Percentiles rank a stretch among this genome's conserved stretches.
These are phyloP conservation scores for Xanthoconium purpureum DNA, from an alignment of 768 basidiomycete species.

Conservation along the genomic window DNA sequence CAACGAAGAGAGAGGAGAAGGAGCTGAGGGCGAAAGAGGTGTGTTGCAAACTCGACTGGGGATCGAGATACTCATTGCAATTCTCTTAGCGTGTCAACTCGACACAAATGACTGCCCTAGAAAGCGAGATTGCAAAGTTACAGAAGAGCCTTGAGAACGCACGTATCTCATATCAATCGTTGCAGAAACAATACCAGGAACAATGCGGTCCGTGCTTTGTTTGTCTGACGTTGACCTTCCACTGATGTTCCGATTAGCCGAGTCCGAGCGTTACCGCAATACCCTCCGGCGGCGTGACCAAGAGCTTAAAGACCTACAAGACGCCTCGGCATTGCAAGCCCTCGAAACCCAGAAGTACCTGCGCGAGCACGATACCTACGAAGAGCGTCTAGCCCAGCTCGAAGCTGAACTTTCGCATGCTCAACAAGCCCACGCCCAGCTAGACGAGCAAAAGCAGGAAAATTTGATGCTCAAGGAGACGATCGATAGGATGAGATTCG, in stretches of 20 bases:
- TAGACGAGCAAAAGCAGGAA: constrained; percentile 94
- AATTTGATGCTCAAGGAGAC: constrained; percentile 93
- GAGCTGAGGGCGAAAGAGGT: constrained; percentile 88
- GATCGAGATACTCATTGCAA: constrained; percentile 1
- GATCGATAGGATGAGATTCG: constrained; percentile 90
- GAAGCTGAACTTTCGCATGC: constrained; percentile 70
- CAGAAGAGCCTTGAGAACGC: constrained; percentile 73
- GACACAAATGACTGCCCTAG: constrained; percentile 64
- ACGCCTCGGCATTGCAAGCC: constrained; percentile 55
- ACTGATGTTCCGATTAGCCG: constrained; percentile 39
- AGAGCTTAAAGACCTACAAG: constrained; percentile 61
- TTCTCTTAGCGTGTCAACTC: constrained; percentile 54
- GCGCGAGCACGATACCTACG: constrained; percentile 67
- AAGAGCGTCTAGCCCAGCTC: constrained; percentile 66
- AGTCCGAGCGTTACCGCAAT: constrained; percentile 76
- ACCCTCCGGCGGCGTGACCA: constrained; percentile 74
- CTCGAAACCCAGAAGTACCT: constrained; percentile 65
- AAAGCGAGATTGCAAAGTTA: constrained; percentile 75
- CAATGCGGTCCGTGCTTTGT: constrained; percentile 64
- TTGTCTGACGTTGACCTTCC: not conserved
- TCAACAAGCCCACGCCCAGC: constrained; percentile 64
- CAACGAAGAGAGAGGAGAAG: constrained; percentile 89
- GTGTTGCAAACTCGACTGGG: constrained; percentile 3
- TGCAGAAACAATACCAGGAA: constrained; percentile 87
- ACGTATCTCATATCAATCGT: constrained; percentile 64